phyloP scores from a whole-genome alignment of 306 rosid genomes.

The Prunus davidiana region DNA sequence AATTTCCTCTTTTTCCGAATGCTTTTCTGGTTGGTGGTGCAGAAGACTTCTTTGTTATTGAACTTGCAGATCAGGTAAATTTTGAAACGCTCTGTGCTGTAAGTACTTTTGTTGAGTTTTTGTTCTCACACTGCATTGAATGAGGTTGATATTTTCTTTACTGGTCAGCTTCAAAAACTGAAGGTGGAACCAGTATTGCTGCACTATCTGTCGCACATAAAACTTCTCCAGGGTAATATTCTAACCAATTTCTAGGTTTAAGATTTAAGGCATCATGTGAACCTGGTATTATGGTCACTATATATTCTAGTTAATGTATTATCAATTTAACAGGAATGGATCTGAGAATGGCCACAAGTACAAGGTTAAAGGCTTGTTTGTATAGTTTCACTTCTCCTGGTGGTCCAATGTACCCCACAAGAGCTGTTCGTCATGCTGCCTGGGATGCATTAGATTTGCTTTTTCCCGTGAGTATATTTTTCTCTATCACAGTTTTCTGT shows the following conservation, averaged over 20 bases:
- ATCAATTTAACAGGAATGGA: conserved; percentile 60
- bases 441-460: conserved; percentile 92
- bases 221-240: conserved; percentile 68
- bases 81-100: neutral
- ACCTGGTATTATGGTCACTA: conserved; percentile 10
- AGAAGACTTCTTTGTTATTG: conserved; percentile 82
- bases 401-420: conserved; percentile 96
- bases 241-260: conserved; percentile 17
- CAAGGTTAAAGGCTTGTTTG: conserved; percentile 80
- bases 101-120: neutral
- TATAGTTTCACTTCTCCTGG: conserved; percentile 97
- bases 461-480: conserved; percentile 65
- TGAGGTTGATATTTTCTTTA: conserved; percentile 9
- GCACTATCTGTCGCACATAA: conserved; percentile 79
- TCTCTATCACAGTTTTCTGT: neutral
- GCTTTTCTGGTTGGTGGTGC: conserved; percentile 83
- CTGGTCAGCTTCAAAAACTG: conserved; percentile 80
- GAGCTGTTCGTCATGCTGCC: conserved; percentile 98
- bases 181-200: conserved; percentile 95
- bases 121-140: neutral
- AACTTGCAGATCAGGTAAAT: conserved; percentile 86
- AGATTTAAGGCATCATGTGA: conserved; percentile 19
- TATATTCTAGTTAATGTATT: conserved; percentile 16
- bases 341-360: conserved; percentile 90
- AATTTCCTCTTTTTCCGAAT: conserved; percentile 71